Evolutionary conservation across 2,329 filamentous ascomycete species (phyloP).

Genomic region (Leptosphaerulina australis): DNA sequence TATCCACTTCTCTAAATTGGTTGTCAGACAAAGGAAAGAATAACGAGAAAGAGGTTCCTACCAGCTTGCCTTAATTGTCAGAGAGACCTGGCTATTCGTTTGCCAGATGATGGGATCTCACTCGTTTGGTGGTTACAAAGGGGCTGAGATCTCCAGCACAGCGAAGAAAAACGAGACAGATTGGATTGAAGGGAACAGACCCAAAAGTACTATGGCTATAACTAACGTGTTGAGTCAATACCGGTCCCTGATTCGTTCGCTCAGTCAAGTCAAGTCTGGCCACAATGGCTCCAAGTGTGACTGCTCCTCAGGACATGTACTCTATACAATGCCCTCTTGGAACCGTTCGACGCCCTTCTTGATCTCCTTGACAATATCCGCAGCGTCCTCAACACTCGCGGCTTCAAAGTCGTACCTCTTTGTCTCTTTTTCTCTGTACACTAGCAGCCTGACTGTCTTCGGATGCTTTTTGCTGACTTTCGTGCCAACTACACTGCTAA

Average conservation of each 20-base stretch:
- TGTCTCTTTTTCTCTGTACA: conserved; percentile 76
- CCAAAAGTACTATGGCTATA: too few species aligned
- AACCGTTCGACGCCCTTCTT: conserved; percentile 76
- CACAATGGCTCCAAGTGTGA: neutral
- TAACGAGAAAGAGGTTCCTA: too few species aligned
- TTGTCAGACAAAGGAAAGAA: too few species aligned
- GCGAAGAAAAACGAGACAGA: too few species aligned
- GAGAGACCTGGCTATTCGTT: too few species aligned
- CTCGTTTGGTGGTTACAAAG: too few species aligned
- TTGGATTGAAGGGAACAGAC: too few species aligned
- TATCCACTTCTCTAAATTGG: too few species aligned
- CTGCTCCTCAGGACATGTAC: conserved; percentile 1
- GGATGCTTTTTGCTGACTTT: conserved; percentile 82
- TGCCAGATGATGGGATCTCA: too few species aligned
- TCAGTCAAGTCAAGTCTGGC: neutral
- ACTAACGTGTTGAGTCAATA: too few species aligned
- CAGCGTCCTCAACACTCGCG: conserved; percentile 71
- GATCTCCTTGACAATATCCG: conserved; percentile 79
- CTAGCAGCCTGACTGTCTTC: conserved; percentile 78
- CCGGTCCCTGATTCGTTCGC: neutral
- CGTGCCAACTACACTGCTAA: conserved; percentile 80
- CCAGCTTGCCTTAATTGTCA: too few species aligned
- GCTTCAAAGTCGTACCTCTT: conserved; percentile 88
- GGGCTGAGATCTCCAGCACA: too few species aligned
- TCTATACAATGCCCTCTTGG: conserved; percentile 53